phyloP scores from a whole-genome alignment of 306 rosid species.

The Parietaria judaica region DNA sequence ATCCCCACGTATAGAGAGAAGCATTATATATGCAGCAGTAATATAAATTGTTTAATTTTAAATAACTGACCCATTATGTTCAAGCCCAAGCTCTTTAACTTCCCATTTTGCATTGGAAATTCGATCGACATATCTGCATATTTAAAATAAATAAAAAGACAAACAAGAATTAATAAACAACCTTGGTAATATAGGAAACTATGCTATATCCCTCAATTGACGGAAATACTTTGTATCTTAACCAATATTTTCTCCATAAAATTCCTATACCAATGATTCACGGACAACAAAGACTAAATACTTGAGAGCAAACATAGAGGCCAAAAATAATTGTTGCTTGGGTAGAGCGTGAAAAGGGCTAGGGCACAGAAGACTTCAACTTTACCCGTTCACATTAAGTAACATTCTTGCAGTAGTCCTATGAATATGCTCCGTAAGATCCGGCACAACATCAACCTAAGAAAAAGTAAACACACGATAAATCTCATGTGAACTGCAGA shows the following conservation, averaged over 20 bases:
- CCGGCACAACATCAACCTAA: slow-evolving; percentile 96
- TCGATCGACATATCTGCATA: slow-evolving; percentile 82
- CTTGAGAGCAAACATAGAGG: not conserved
- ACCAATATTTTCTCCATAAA: not conserved
- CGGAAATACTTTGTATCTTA: not conserved
- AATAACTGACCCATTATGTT: slow-evolving; percentile 83
- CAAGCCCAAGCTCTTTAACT: slow-evolving; percentile 89
- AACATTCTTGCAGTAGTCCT: slow-evolving; percentile 73
- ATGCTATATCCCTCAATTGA: not conserved
- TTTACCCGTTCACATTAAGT: slow-evolving; percentile 90
- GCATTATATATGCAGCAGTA: too few species aligned
- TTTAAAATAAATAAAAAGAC: not conserved
- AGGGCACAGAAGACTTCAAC: not conserved
- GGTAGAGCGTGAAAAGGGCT: not conserved
- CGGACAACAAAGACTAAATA: not conserved
- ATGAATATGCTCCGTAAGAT: slow-evolving; percentile 78
- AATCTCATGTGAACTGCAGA: slow-evolving; percentile 11
- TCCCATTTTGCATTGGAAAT: slow-evolving; percentile 94
- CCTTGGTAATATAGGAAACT: not conserved
- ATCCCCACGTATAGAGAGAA: not conserved
- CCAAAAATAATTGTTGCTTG: not conserved
- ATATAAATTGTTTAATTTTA: too few species aligned
- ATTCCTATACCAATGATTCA: not conserved
- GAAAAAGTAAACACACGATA: slow-evolving; percentile 4
- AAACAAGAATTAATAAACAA: not conserved